Conservation (phyloP, 2,329 filamentous ascomycete species). For the Colletotrichum sp. region DNA sequence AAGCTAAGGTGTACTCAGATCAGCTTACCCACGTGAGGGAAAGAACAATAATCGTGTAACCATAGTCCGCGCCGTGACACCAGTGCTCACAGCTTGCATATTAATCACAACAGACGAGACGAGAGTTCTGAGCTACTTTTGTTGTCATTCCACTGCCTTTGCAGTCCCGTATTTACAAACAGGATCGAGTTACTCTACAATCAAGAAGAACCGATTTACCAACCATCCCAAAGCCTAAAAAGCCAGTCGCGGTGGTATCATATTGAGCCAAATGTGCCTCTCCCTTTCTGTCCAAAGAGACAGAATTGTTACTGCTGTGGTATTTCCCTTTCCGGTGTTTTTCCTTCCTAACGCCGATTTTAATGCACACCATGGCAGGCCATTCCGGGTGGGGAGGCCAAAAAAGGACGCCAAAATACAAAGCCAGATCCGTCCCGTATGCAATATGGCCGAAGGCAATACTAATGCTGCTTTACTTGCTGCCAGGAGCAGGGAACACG, state of each 20-base stretch:
- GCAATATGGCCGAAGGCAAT: neutral
- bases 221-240: neutral
- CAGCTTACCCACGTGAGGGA: neutral
- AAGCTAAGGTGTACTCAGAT: neutral
- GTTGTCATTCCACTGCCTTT: neutral
- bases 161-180: neutral
- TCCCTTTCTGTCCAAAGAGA: neutral
- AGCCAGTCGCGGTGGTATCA: constrained; percentile 8
- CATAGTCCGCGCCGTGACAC: neutral
- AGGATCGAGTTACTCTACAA: neutral
- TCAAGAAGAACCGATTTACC: neutral
- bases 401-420: constrained; percentile 8
- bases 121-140: neutral
- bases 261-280: neutral
- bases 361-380: constrained; percentile 10
- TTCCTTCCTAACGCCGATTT: constrained; percentile 5
- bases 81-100: neutral
- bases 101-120: neutral
- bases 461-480: neutral
- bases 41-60: neutral
- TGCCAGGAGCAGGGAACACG: constrained; percentile 38
- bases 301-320: neutral
- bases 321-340: constrained; percentile 8
- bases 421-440: neutral
- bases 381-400: neutral